Evolutionary conservation across 2,329 filamentous ascomycete genomes (phyloP).

Genomic region (Cordyceps javanica): DNA sequence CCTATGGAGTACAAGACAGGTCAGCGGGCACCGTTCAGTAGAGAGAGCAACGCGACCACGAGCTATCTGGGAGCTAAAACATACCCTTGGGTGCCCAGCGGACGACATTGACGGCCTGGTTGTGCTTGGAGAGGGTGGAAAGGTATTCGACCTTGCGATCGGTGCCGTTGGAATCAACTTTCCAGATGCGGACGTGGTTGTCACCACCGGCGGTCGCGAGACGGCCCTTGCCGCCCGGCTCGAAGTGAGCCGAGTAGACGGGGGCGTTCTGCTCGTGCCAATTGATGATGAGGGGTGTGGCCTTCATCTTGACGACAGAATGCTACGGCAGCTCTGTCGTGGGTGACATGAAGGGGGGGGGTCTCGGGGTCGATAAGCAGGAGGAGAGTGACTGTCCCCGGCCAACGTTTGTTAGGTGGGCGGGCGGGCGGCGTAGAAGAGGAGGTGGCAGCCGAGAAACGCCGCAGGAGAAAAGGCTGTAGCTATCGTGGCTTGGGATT

Average conservation of each 20-base stretch:
- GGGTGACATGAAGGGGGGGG: constrained; percentile 8
- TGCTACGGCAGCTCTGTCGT: neutral
- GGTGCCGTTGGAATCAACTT: constrained; percentile 75
- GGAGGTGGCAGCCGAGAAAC: neutral
- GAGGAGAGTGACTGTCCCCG: neutral
- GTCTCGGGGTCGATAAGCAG: neutral
- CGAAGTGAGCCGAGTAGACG: constrained; percentile 96
- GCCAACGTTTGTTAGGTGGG: neutral
- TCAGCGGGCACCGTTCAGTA: constrained; percentile 14
- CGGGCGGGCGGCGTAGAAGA: neutral
- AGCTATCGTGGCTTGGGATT: neutral
- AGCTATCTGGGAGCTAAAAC: neutral
- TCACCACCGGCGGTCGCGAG: constrained; percentile 93
- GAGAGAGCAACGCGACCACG: neutral
- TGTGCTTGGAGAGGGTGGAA: constrained; percentile 86
- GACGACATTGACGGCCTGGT: constrained; percentile 96
- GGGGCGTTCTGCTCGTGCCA: constrained; percentile 98
- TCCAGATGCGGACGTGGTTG: constrained; percentile 95
- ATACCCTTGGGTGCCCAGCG: constrained; percentile 89
- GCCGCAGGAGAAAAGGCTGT: neutral
- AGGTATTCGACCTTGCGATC: constrained; percentile 88
- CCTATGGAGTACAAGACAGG: constrained; percentile 44
- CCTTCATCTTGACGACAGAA: constrained; percentile 67
- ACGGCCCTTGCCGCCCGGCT: constrained; percentile 83
- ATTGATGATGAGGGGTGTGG: constrained; percentile 90